Evolutionary conservation across 768 basidiomycete genomes (phyloP).

Genomic region (Clavulina sp.): DNA sequence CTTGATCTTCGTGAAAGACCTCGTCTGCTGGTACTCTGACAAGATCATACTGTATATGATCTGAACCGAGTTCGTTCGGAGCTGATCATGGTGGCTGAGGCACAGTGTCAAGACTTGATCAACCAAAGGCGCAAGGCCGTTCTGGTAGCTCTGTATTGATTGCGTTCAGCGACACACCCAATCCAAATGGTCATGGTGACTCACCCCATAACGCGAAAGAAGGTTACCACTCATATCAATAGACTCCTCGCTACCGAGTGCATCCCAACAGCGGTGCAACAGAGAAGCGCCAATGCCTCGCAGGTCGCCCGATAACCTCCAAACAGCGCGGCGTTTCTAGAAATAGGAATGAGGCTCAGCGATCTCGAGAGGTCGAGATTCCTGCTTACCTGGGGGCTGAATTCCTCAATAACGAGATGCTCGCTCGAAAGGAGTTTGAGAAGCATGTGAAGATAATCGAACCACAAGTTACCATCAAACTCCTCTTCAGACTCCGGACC

Average conservation of each 20-base stretch:
- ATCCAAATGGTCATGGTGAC: conserved; percentile 14
- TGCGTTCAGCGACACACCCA: neutral
- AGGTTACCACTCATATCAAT: conserved; percentile 31
- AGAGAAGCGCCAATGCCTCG: conserved; percentile 80
- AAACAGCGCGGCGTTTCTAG: conserved; percentile 86
- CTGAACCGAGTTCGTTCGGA: conserved; percentile 77
- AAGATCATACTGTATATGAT: conserved; percentile 94
- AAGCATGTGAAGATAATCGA: conserved; percentile 60
- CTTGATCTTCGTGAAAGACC: conserved; percentile 78
- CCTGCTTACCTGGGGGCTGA: conserved; percentile 63
- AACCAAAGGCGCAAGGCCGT: conserved; percentile 63
- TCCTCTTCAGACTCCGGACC: conserved; percentile 45
- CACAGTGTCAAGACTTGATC: conserved; percentile 85
- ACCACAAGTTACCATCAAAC: conserved; percentile 70
- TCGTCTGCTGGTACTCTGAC: conserved; percentile 70
- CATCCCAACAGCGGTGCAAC: conserved; percentile 66
- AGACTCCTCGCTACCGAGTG: conserved; percentile 61
- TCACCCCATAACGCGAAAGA: conserved; percentile 51
- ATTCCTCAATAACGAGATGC: conserved; percentile 85
- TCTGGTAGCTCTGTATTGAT: conserved; percentile 55
- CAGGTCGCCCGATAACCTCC: conserved; percentile 91
- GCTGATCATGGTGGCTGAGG: conserved; percentile 84
- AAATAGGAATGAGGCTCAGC: neutral
- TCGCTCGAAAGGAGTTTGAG: conserved; percentile 77
- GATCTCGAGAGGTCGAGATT: neutral